phyloP scores from a whole-genome alignment of 2,329 filamentous ascomycete genomes.

The Elsinoe perseae region DNA sequence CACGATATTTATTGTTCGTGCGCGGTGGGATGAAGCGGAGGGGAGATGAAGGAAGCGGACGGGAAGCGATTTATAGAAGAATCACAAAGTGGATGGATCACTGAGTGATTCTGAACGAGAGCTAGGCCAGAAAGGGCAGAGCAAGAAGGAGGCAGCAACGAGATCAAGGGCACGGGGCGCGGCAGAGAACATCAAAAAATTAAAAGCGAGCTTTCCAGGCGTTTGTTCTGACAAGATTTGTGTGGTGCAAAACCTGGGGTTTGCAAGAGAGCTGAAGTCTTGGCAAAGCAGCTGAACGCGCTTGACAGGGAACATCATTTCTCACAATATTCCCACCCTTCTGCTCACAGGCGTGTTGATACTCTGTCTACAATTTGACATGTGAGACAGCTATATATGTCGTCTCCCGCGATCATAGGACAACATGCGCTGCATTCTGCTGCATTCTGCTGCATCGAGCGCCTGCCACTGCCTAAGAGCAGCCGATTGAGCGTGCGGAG shows the following conservation, averaged over 20 bases:
- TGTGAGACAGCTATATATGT: no score
- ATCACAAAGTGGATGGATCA: neutral
- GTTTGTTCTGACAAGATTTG: neutral
- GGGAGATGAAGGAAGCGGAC: slow-evolving; percentile 6
- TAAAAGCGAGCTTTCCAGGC: neutral
- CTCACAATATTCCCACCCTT: neutral
- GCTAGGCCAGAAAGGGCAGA: slow-evolving; percentile 7
- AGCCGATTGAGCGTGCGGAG: neutral
- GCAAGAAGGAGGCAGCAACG: neutral
- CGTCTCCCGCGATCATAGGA: neutral
- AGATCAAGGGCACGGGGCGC: neutral
- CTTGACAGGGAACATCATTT: neutral
- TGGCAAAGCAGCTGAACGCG: neutral
- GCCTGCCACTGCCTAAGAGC: neutral
- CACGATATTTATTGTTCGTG: neutral
- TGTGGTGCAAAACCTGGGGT: neutral
- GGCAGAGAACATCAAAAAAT: slow-evolving; percentile 2
- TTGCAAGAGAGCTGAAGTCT: neutral
- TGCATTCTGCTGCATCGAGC: neutral
- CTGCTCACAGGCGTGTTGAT: no score
- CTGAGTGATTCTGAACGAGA: slow-evolving; percentile 6
- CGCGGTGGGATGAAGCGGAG: slow-evolving; percentile 36
- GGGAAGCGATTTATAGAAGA: slow-evolving; percentile 14
- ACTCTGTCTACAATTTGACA: no score
- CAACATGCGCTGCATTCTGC: neutral